Conservation (phyloP, 2,329 filamentous ascomycete species). For the Ophiostoma ips region DNA sequence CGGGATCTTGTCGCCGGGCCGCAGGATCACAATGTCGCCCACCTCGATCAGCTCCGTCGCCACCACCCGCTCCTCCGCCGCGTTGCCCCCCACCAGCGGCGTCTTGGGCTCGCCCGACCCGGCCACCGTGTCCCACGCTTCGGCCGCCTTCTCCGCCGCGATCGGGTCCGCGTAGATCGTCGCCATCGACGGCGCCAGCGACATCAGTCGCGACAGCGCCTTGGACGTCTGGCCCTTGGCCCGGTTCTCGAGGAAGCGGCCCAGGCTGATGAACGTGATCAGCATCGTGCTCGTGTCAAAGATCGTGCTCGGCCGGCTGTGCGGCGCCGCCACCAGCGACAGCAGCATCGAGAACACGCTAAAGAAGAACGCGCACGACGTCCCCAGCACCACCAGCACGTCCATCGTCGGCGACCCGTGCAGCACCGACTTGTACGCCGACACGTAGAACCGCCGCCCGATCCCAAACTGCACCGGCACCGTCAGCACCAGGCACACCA, state of each 20-base stretch:
- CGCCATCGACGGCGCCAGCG: constrained; percentile 86
- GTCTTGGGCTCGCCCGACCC: constrained; percentile 29
- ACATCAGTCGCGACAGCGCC: constrained; percentile 88
- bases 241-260: constrained; percentile 81
- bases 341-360: constrained; percentile 78
- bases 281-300: constrained; percentile 99
- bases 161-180: constrained; percentile 93
- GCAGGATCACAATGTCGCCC: constrained; percentile 82
- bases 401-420: constrained; percentile 96
- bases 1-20: constrained; percentile 91
- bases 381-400: constrained; percentile 84
- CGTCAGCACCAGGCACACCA: constrained; percentile 71
- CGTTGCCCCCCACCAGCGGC: constrained; percentile 36
- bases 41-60: constrained; percentile 91
- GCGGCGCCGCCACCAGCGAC: constrained; percentile 59
- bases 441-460: constrained; percentile 83
- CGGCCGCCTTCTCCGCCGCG: constrained; percentile 78
- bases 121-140: constrained; percentile 49
- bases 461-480: constrained; percentile 94
- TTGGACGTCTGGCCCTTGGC: constrained; percentile 95
- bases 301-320: constrained; percentile 70
- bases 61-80: constrained; percentile 71
- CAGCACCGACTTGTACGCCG: constrained; percentile 84
- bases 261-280: constrained; percentile 86
- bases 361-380: constrained; percentile 92